Percentiles rank a stretch among this genome's conserved stretches.
phyloP scores from a whole-genome alignment of 1,284 basidiomycete species.

The Puccinia coronata region DNA sequence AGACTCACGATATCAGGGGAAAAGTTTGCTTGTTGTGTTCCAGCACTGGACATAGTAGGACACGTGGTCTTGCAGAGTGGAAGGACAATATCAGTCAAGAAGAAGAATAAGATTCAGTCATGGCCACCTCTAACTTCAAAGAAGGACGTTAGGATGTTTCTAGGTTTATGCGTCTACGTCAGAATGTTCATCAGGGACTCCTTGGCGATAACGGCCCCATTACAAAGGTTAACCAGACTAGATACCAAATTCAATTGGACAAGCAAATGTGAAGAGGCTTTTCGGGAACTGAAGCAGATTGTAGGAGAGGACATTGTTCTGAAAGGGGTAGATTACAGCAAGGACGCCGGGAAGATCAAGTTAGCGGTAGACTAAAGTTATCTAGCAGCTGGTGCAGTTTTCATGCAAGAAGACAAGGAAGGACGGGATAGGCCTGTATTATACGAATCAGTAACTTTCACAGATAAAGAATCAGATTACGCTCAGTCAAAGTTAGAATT shows the following conservation, averaged over 20 bases:
- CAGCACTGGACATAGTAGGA: constrained; percentile 3
- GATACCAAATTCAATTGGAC: background rate
- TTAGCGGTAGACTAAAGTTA: constrained; percentile 18
- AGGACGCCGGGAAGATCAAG: background rate
- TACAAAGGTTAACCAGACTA: constrained; percentile 7
- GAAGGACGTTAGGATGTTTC: background rate
- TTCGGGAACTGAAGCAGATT: background rate
- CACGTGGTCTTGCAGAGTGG: background rate
- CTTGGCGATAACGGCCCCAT: background rate
- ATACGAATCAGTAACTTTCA: constrained; percentile 2
- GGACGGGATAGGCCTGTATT: background rate
- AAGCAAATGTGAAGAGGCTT: background rate
- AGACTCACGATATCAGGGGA: constrained; percentile 13
- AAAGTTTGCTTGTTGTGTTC: constrained; percentile 21
- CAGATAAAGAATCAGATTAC: constrained; percentile 6
- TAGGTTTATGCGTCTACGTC: background rate
- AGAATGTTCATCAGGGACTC: constrained; percentile 45
- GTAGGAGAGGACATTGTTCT: constrained; percentile 2
- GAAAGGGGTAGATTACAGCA: background rate
- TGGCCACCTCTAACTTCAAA: background rate
- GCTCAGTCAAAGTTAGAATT: constrained; percentile 17
- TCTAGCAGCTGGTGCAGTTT: background rate
- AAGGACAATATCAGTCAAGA: background rate
- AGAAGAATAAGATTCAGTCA: background rate
- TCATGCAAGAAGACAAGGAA: background rate